Percentiles rank a stretch among this genome's conserved stretches.
Conservation (phyloP, 2,329 filamentous ascomycete genomes). For the Hypoxylon sp. region DNA sequence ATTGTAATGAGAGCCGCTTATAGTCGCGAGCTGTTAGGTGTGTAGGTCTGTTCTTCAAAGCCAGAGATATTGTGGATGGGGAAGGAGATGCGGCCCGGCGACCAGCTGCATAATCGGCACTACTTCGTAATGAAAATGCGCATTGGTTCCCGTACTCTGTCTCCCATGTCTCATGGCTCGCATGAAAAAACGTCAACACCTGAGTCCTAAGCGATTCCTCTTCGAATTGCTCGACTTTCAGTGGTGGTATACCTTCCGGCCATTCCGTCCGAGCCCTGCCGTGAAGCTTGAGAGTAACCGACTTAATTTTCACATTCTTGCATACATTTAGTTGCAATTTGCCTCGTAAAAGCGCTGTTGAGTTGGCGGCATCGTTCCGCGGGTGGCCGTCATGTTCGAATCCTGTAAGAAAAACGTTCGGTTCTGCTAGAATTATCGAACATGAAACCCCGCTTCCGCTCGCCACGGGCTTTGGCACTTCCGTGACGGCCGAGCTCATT, state of each 20-base stretch:
- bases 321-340: constrained; percentile 85
- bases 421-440: constrained; percentile 82
- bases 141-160: constrained; percentile 75
- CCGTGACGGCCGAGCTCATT: constrained; percentile 68
- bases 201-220: constrained; percentile 90
- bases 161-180: constrained; percentile 73
- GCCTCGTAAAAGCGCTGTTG: constrained; percentile 86
- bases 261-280: constrained; percentile 92
- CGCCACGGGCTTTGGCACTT: constrained; percentile 80
- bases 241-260: constrained; percentile 94
- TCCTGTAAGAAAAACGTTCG: constrained; percentile 83
- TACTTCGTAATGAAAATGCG: constrained; percentile 65
- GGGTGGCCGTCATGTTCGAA: constrained; percentile 79
- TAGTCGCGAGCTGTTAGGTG: constrained; percentile 65
- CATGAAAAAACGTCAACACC: constrained; percentile 93
- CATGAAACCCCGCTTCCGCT: constrained; percentile 82
- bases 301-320: constrained; percentile 94
- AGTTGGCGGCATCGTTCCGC: constrained; percentile 69
- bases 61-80: constrained; percentile 55
- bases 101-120: constrained; percentile 53
- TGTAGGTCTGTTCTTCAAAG: constrained; percentile 52
- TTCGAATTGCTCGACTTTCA: constrained; percentile 86
- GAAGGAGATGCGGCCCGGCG: constrained; percentile 52
- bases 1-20: constrained; percentile 81
- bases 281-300: constrained; percentile 86